Base-by-base conservation (phyloP, 495 filamentous ascomycete species). In the Geoglossum glabrum region DNA sequence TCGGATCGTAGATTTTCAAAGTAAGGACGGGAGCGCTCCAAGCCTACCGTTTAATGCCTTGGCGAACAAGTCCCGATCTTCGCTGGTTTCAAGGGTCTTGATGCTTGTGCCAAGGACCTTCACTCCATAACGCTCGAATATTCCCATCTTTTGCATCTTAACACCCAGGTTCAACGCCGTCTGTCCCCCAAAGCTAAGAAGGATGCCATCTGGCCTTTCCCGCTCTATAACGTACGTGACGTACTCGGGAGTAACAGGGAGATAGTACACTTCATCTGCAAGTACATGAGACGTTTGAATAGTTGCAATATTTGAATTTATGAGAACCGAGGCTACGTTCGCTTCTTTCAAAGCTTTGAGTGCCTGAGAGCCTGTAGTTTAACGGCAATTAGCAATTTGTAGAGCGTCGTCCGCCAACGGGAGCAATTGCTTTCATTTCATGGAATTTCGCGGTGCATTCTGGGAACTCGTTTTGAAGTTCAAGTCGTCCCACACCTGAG, bases 301-400 rank as follows among this genome's bases (percentile, higher is more conserved):
- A 28, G 90, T 98, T 38, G 90, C 90, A 63, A 98, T 98, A 69
- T 98, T 98, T 50, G 90, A 92, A 71, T 98, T 98, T 73, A 98
- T 90, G 57, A 98, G 80, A 59, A 98, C 82, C 1, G 92, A 95
- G 63, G 87, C 82, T 60, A 98, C 89, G 60, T 86, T 85, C 62
- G 93, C 90, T 70, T 96, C 90, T 71, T 95, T 98, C 58, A 98
- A 72, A 19, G 90, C 71, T 57, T 74, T 74, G 23, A 74, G 65
- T 33, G 59, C 59, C 28, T 60, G 59, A 50, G 59, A 60, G n/a
- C 59, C 59, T 60, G 19, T 17, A 34, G 30, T 30, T n/a, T 7
- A 13, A 31, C 3, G 8, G 0, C n/a, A 46, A 23, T 50, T 46
- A 50, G 56, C n/a, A 17, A 34, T 56, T 1, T n/a, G 15, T 28